phyloP scores from a whole-genome alignment of 2,329 filamentous ascomycete genomes.

The Diaporthe aspalathi region DNA sequence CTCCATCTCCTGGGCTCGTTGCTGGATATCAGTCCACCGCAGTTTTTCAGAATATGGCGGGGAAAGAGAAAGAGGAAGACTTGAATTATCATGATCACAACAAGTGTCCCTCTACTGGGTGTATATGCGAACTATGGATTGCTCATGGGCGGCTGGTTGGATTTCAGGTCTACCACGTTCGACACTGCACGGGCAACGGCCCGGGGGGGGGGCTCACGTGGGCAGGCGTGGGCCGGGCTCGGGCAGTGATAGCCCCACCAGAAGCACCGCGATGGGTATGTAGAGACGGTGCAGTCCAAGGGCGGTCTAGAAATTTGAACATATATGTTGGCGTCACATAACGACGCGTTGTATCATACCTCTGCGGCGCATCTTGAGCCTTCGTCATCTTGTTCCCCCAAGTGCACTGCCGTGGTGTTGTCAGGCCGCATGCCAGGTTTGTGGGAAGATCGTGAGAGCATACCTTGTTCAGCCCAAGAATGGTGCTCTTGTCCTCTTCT shows the following conservation, averaged over 20 bases:
- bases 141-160: not conserved
- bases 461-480: too few relatives aligned
- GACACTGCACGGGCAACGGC: not conserved
- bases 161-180: too few relatives aligned
- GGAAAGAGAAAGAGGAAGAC: not conserved
- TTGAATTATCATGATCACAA: constrained; percentile 2
- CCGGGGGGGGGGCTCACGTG: too few relatives aligned
- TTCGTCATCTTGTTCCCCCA: not conserved
- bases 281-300: not conserved
- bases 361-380: not conserved
- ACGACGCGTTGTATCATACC: not conserved
- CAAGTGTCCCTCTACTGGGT: not conserved
- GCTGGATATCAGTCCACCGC: constrained; percentile 6
- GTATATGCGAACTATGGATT: not conserved
- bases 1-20: not conserved
- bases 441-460: not conserved
- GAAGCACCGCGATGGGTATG: too few relatives aligned
- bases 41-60: constrained; percentile 7
- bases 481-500: not conserved
- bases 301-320: not conserved
- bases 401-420: not conserved
- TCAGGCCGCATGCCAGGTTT: too few relatives aligned
- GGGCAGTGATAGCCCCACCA: not conserved
- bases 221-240: not conserved
- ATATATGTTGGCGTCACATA: not conserved